Conservation (phyloP, 2,329 filamentous ascomycete species). For the Fusarium sororula region DNA sequence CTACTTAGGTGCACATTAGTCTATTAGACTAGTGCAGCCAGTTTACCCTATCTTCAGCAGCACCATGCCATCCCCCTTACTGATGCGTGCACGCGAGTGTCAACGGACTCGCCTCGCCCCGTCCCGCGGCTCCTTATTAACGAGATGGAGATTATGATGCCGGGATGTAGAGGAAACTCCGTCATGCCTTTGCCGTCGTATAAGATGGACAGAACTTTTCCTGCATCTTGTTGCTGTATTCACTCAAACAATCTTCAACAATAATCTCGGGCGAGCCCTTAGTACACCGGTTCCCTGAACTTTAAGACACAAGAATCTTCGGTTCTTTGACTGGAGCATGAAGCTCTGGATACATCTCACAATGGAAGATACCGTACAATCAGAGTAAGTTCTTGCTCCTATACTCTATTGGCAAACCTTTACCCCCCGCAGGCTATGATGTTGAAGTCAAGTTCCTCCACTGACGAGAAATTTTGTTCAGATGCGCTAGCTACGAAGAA, state of each 20-base stretch:
- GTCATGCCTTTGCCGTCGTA: neutral
- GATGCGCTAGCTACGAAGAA: neutral
- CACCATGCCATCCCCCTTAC: neutral
- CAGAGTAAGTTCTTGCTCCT: neutral
- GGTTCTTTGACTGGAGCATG: neutral
- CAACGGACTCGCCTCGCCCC: neutral
- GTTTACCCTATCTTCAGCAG: neutral
- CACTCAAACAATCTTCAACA: neutral
- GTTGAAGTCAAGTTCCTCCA: neutral
- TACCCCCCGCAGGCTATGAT: neutral
- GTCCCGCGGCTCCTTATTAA: neutral
- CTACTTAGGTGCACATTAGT: neutral
- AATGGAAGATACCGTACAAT: neutral
- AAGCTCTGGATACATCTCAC: neutral
- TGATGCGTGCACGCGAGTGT: neutral
- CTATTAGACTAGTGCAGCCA: constrained; percentile 7
- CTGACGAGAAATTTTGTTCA: neutral
- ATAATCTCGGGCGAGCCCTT: no score
- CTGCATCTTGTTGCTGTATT: neutral
- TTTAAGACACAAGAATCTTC: neutral
- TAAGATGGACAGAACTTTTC: neutral
- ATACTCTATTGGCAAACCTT: neutral
- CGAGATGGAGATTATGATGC: neutral
- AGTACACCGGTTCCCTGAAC: no score
- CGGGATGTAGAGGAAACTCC: neutral